Evolutionary conservation across 2,329 filamentous ascomycete species (phyloP).

Genomic region (Xenoacremonium recifei): DNA sequence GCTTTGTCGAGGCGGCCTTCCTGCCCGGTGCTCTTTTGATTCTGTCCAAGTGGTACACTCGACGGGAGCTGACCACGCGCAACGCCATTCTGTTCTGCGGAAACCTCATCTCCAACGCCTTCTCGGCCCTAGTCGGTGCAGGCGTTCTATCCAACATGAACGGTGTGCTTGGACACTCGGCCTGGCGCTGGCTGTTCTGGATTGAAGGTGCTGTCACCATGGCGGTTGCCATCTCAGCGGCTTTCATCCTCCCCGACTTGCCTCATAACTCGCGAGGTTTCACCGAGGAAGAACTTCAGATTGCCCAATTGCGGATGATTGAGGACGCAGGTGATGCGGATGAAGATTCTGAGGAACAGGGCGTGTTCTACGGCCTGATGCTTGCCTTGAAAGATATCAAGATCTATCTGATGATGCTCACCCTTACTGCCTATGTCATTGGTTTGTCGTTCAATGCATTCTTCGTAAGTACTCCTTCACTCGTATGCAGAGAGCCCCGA

Average conservation of each 20-base stretch:
- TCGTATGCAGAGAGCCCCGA: neutral
- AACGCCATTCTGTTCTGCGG: constrained; percentile 60
- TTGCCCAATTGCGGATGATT: constrained; percentile 54
- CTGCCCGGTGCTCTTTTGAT: constrained; percentile 63
- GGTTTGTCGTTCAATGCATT: constrained; percentile 59
- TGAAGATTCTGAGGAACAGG: constrained; percentile 48
- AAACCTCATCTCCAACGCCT: constrained; percentile 59
- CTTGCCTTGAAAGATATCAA: constrained; percentile 61
- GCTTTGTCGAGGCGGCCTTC: constrained; percentile 64
- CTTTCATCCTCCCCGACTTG: constrained; percentile 52
- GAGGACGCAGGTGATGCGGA: constrained; percentile 59
- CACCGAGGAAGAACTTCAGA: constrained; percentile 54
- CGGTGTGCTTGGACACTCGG: constrained; percentile 50
- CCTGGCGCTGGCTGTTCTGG: constrained; percentile 63
- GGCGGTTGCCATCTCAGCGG: constrained; percentile 43
- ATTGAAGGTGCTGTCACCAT: constrained; percentile 57
- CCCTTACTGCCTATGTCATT: constrained; percentile 59
- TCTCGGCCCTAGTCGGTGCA: constrained; percentile 57
- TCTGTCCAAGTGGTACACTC: constrained; percentile 66
- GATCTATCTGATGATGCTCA: constrained; percentile 63
- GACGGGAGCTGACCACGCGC: constrained; percentile 52
- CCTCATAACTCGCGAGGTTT: constrained; percentile 58
- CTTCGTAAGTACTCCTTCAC: constrained; percentile 39
- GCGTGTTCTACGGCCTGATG: constrained; percentile 50
- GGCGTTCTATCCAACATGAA: constrained; percentile 60